Base-by-base conservation (phyloP, 441 rosid genomes). In the Gossypium armourianum region DNA sequence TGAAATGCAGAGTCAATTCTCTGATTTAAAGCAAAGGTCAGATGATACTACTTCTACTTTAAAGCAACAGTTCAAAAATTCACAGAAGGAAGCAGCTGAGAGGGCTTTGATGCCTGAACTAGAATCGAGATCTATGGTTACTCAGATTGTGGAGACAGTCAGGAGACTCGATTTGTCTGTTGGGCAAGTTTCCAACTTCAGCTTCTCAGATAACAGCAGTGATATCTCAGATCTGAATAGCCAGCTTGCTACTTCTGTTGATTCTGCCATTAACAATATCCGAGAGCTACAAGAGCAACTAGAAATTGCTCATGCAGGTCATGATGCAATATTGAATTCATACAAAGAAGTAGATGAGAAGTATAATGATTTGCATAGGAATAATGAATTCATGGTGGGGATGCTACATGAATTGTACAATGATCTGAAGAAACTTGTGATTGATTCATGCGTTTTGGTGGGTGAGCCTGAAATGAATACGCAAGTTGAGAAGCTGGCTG, bases 1-100 rank as follows among this genome's bases (percentile, higher is more conserved):
- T 16, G 86, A 78, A 71, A 81, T 95, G 81, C 89, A 90, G 80
- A 79, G 69, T 75, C 89, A 87, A 72, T 76, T 90, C 72, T 74
- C 69, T 76, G 88, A 80, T 67, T 81, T 84, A 65, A 90, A 80
- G 86, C 72, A 58, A 70, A 84, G 70, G 69, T 83, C 85, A 29
- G 81, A 84, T 67, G 84, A 87, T 76, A 78, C 72, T 74, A 75
- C 75, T 61, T 85, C 88, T 43, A 56, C 71, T 45, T 73, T 87
- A 70, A 79, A 71, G 59, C 79, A 74, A 77, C 88, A 82, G 72
- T 72, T 95, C 68, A 87, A 86, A 80, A 83, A 76, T 60, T 75
- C 78, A 78, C 86, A 78, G 83, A 80, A 76, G 81, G 89, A 82
- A 79, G 85, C 81, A 26, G 80, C 80, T 74, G 89, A 84, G 71